These are phyloP conservation scores for Saccharomycopsis hybrid DNA, from an alignment of 1,139 yeast genomes.

Conservation along the genomic window DNA sequence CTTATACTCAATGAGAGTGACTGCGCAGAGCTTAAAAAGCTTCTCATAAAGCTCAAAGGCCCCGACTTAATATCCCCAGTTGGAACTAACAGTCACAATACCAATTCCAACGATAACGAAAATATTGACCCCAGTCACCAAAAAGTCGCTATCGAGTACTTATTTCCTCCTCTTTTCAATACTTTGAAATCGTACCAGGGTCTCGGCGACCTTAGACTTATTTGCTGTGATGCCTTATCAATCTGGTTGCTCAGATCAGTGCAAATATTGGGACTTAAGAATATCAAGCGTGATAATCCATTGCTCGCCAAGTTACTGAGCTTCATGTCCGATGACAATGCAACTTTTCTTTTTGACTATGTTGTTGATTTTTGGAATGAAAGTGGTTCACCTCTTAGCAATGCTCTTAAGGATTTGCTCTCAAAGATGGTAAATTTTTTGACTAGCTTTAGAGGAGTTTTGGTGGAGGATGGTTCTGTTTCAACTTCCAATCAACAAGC, in stretches of 20 bases:
- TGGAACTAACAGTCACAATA: background rate
- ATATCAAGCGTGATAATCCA: slow-evolving; percentile 10
- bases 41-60: slow-evolving; percentile 22
- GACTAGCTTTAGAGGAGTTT: slow-evolving; percentile 18
- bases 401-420: slow-evolving; percentile 57
- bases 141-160: slow-evolving; percentile 9
- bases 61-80: slow-evolving; percentile 1
- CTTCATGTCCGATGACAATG: slow-evolving; percentile 26
- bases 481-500: slow-evolving; percentile 8
- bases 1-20: slow-evolving; percentile 9
- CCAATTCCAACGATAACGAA: no score
- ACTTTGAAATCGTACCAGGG: slow-evolving; percentile 25
- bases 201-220: slow-evolving; percentile 29
- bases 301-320: slow-evolving; percentile 6
- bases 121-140: no score
- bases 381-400: slow-evolving; percentile 63
- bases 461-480: no score
- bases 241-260: slow-evolving; percentile 56
- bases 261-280: slow-evolving; percentile 28
- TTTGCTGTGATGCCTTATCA: slow-evolving; percentile 54
- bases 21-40: slow-evolving; percentile 18
- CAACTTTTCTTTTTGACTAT: slow-evolving; percentile 42
- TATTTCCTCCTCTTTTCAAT: slow-evolving; percentile 22
- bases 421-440: slow-evolving; percentile 42
- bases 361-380: slow-evolving; percentile 66